Conservation (phyloP, 768 basidiomycete genomes). For the Leccinum disarticulatum region DNA sequence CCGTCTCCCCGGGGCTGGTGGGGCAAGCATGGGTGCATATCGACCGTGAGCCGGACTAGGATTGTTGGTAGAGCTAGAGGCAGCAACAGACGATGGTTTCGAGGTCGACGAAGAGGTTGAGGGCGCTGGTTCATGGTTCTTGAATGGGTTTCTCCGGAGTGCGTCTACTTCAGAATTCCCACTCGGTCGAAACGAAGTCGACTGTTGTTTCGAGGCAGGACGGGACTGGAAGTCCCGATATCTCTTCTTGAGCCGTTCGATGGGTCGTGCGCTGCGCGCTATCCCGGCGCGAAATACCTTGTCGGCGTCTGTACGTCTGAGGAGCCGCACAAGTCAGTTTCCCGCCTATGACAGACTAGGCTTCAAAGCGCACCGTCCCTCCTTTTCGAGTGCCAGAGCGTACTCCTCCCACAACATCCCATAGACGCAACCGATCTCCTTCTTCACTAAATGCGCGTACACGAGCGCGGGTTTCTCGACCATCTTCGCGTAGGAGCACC, state of each 20-base stretch:
- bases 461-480: conserved; percentile 68
- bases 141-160: conserved; percentile 37
- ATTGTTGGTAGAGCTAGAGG: conserved; percentile 42
- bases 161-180: conserved; percentile 29
- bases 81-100: conserved; percentile 19
- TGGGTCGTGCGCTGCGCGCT: conserved; percentile 73
- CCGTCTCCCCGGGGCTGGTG: conserved; percentile 64
- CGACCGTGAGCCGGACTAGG: conserved; percentile 37
- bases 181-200: conserved; percentile 25
- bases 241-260: conserved; percentile 78
- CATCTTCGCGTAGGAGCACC: conserved; percentile 83
- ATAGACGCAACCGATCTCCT: conserved; percentile 74
- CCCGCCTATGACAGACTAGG: conserved; percentile 2
- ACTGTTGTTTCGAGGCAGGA: conserved; percentile 30
- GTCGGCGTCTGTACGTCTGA: conserved; percentile 76
- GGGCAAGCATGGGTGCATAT: conserved; percentile 74
- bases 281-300: conserved; percentile 81
- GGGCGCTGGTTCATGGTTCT: conserved; percentile 33
- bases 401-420: conserved; percentile 91
- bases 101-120: conserved; percentile 34
- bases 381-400: conserved; percentile 72
- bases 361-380: conserved; percentile 64
- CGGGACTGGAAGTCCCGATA: conserved; percentile 79
- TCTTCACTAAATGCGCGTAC: conserved; percentile 72
- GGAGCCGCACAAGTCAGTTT: conserved; percentile 3